Evolutionary conservation across 768 basidiomycete species (phyloP).

Genomic region (Xanthoconium stramineum): DNA sequence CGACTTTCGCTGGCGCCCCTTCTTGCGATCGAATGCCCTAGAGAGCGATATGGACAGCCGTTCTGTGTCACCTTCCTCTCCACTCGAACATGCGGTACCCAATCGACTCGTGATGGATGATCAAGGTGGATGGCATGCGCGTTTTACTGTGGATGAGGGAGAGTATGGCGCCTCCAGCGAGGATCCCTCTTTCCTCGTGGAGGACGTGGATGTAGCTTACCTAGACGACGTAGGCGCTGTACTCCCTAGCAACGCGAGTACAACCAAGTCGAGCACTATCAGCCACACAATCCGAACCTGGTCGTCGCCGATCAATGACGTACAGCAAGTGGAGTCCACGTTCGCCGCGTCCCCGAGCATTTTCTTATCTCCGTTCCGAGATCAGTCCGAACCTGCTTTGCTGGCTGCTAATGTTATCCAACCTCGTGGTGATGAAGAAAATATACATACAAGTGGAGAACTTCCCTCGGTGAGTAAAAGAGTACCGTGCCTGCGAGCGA

Average conservation of each 20-base stretch:
- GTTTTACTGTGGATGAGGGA: conserved; percentile 9
- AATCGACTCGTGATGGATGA: conserved; percentile 5
- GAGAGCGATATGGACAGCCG: not conserved
- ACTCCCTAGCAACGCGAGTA: conserved; percentile 10
- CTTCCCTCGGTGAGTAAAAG: conserved; percentile 17
- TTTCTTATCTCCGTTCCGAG: conserved; percentile 31
- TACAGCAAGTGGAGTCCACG: not conserved
- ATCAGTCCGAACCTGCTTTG: conserved; percentile 3
- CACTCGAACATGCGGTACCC: conserved; percentile 1
- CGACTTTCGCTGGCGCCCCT: conserved; percentile 58
- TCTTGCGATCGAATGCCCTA: conserved; percentile 31
- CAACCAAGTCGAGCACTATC: not conserved
- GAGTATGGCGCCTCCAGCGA: conserved; percentile 8
- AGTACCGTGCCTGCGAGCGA: not conserved
- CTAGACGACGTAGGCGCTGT: not conserved
- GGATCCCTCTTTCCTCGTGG: conserved; percentile 7
- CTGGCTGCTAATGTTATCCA: conserved; percentile 1
- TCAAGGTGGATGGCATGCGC: conserved; percentile 17
- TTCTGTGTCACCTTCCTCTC: not conserved
- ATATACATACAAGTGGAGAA: conserved; percentile 3
- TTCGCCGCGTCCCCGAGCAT: conserved; percentile 23
- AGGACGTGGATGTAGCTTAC: conserved; percentile 10
- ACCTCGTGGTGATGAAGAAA: conserved; percentile 20
- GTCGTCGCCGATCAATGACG: conserved; percentile 15
- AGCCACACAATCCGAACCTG: not conserved